Evolutionary conservation across 2,329 filamentous ascomycete species (phyloP), one percentile per base, ranked within the genome.

Genomic region (Diaporthe eres): DNA sequence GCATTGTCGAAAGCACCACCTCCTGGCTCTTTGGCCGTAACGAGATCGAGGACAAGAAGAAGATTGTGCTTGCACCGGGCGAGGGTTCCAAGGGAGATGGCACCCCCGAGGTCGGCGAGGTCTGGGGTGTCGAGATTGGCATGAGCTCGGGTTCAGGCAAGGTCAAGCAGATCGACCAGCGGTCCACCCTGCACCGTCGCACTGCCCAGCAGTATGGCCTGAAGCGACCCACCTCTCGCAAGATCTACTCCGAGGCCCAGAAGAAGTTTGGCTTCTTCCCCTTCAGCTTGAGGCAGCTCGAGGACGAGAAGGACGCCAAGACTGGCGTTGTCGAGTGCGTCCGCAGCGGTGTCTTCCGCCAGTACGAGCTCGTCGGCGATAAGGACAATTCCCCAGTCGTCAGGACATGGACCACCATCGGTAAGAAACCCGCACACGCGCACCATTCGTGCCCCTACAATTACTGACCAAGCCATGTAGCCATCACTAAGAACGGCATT

Each of bases 231-330:
- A 98, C 95, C 79, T 98, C 96, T 71, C 92, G 96, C 84, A 95
- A 97, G 86, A 94, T 96, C 68, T 90, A 98, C 72, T 98, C 96
- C 63, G 97, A 98, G 87, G 94, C 98, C 77, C 93, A 97, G 85
- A 97, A 96, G 92, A 98, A 96, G 88, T 99, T 98, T 83, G 96
- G 96, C 79, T 95, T 92, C 78, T 99, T 99, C 90, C 97, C 97
- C 81, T 99, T 99, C 92, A 98, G 95, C 87, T 90, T 98, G 88
- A 92, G 97, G 83, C 97, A 99, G 88, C 91, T 99, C 78, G 96
- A 98, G 78, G 96, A 98, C 82, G 97, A 99, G 91, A 94, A 96
- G 83, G 93, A 96, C 79, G 97, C 95, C 94, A 98, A 94, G 94
- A 97, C 87, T 74, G 97, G 97, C 82, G 94, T 98, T 75, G 94